phyloP scores from a whole-genome alignment of 805 yeast species.

The Saccharomyces mikatae region DNA sequence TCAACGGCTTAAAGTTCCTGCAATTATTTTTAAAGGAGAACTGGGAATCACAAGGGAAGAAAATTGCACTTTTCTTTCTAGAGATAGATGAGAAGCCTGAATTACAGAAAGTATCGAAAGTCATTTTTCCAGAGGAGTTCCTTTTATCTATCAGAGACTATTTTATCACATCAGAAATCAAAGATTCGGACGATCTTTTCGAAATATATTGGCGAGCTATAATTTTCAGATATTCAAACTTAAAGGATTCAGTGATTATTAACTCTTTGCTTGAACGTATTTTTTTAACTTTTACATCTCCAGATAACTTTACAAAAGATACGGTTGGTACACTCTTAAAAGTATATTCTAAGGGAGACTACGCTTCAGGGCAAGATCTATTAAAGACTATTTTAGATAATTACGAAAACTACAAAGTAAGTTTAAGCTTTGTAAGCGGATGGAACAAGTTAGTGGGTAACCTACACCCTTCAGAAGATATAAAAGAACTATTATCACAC shows the following conservation, averaged over 20 bases:
- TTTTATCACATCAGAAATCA: conserved; percentile 1
- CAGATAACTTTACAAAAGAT: conserved; percentile 33
- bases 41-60: conserved; percentile 33
- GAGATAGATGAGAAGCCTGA: conserved; percentile 28
- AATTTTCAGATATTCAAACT: conserved; percentile 34
- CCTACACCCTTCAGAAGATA: neutral
- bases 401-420: conserved; percentile 26
- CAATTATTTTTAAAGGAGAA: conserved; percentile 41
- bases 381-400: conserved; percentile 14
- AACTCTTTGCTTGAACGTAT: neutral
- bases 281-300: conserved; percentile 1
- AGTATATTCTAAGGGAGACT: conserved; percentile 25
- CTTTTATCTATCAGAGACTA: conserved; percentile 1
- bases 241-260: conserved; percentile 14
- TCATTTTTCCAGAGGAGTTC: conserved; percentile 24
- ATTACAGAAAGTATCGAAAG: conserved; percentile 29
- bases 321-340: conserved; percentile 35
- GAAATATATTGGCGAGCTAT: conserved; percentile 47
- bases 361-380: conserved; percentile 11
- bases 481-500: neutral
- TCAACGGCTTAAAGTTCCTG: conserved; percentile 36
- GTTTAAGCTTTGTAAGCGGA: conserved; percentile 35
- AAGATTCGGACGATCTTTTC: conserved; percentile 15
- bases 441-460: conserved; percentile 18
- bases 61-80: conserved; percentile 37